Evolutionary conservation across 768 basidiomycete species (phyloP).

Genomic region (Boletus barrowsii): DNA sequence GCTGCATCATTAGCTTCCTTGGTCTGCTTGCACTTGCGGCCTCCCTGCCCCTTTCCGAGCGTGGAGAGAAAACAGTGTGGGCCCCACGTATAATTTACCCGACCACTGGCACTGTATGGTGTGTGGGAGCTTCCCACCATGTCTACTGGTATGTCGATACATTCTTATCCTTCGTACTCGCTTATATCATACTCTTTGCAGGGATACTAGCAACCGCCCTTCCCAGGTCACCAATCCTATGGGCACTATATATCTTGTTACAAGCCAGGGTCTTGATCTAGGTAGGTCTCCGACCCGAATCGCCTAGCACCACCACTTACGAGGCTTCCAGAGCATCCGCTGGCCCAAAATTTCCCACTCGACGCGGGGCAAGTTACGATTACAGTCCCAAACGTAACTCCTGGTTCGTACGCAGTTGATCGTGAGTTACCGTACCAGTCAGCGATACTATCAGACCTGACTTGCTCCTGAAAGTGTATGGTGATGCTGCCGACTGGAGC

Average conservation of each 20-base stretch:
- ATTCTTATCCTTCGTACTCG: neutral
- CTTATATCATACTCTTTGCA: conserved; percentile 8
- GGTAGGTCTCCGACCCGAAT: conserved; percentile 18
- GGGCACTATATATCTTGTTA: conserved; percentile 30
- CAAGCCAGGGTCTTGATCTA: conserved; percentile 16
- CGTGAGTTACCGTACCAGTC: conserved; percentile 16
- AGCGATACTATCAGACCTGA: neutral
- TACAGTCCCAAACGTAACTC: conserved; percentile 28
- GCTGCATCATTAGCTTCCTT: neutral
- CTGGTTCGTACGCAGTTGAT: conserved; percentile 33
- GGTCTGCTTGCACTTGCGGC: conserved; percentile 10
- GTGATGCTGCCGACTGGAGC: conserved; percentile 33
- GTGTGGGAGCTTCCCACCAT: neutral
- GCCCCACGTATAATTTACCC: conserved; percentile 27
- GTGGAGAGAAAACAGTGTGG: conserved; percentile 6
- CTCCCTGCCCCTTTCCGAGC: conserved; percentile 7
- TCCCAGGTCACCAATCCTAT: conserved; percentile 30
- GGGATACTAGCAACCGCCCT: conserved; percentile 31
- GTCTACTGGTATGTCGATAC: conserved; percentile 29
- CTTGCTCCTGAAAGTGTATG: conserved; percentile 25
- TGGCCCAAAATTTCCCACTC: conserved; percentile 31
- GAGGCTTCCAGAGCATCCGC: conserved; percentile 13
- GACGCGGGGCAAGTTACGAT: conserved; percentile 21
- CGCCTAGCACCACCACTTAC: conserved; percentile 2
- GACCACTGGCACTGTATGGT: neutral